Base-by-base conservation (phyloP, 225 moss, liverwort and hornwort species). In the Lunularia cruciata region DNA sequence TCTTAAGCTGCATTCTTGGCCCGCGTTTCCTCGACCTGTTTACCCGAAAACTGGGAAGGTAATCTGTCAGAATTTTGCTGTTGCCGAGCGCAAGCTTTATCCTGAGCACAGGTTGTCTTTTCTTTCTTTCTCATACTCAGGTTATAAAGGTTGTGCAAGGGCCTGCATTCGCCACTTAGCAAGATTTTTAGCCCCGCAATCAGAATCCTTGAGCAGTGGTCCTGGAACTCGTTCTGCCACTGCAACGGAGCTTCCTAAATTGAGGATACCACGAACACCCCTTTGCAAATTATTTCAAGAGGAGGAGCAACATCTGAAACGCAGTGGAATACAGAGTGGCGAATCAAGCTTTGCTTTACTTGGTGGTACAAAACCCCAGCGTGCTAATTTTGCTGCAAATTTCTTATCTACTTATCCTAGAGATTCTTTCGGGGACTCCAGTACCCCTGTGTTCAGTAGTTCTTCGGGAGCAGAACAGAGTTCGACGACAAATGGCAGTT, bases 121-220 rank as follows among this genome's bases (percentile, higher is more conserved):
- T 12, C 68, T 54, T 55, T 70, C 65, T 37, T 4, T 67, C 43
- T 69, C 20, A 38, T 38, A 49, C 54, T 34, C 79, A 98, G 96
- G 93, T 72, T 72, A 84, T 28, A 91, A 79, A 58, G 57, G 82
- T 53, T 85, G 73, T 79, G 85, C 89, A 35, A 89, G 96, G 66
- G 96, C 89, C 27, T 86, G 85, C 64, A 73, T 98, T 75, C 96
- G 96, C 51, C 86, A 98, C 74, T 84, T 98, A 77, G 87, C 79
- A 76, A 87, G 52, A 57, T 78, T 82, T 73, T 77, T 89, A 70
- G 73, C 81, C 47, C 70, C 72, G 58, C 38, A 61, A 70, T 73
- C 61, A 67, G 67, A 51, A 42, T 56, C 55, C 67, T 38, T 79
- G 76, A 77, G 56, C 37, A 19, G 3, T 30, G 49, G 46, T 53